A percentile compares a stretch with the other conserved stretches of the same genome.
These are phyloP conservation scores for Ophiostoma sp. DNA, from an alignment of 2,329 filamentous ascomycete species.

Conservation along the genomic window DNA sequence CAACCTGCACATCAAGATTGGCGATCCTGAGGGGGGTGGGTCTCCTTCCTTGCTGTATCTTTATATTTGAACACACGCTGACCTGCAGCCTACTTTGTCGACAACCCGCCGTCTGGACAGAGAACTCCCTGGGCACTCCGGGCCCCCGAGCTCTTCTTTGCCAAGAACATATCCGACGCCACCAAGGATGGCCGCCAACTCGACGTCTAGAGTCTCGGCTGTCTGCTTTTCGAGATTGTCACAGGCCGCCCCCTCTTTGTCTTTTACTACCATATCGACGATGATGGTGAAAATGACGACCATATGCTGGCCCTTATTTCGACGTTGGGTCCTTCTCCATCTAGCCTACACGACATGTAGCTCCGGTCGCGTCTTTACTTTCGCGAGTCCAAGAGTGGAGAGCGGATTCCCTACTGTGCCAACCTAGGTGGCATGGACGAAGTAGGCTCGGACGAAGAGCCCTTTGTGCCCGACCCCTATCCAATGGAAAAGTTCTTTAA, in stretches of 20 bases:
- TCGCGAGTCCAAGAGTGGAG: neutral
- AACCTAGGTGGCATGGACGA: neutral
- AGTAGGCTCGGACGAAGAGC: neutral
- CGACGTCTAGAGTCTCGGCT: slow-evolving; percentile 25
- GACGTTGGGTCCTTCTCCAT: neutral
- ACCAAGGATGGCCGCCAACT: neutral
- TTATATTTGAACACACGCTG: neutral
- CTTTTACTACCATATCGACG: neutral
- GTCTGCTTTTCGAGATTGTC: slow-evolving; percentile 21
- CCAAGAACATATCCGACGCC: neutral
- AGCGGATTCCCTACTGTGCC: neutral
- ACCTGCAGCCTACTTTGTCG: neutral
- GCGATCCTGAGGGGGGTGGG: slow-evolving; percentile 13
- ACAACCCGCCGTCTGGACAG: neutral
- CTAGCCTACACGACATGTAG: neutral
- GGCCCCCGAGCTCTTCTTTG: neutral
- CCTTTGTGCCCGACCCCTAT: neutral
- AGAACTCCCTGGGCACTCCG: neutral
- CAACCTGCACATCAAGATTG: slow-evolving; percentile 17
- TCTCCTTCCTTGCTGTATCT: slow-evolving; percentile 35
- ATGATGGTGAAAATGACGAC: neutral
- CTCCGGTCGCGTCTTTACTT: slow-evolving; percentile 11
- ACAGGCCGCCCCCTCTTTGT: slow-evolving; percentile 19
- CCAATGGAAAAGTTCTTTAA: slow-evolving; percentile 18
- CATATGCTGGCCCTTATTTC: neutral